Conservation (phyloP, 2,329 filamentous ascomycete species). For the Claviceps monticola region DNA sequence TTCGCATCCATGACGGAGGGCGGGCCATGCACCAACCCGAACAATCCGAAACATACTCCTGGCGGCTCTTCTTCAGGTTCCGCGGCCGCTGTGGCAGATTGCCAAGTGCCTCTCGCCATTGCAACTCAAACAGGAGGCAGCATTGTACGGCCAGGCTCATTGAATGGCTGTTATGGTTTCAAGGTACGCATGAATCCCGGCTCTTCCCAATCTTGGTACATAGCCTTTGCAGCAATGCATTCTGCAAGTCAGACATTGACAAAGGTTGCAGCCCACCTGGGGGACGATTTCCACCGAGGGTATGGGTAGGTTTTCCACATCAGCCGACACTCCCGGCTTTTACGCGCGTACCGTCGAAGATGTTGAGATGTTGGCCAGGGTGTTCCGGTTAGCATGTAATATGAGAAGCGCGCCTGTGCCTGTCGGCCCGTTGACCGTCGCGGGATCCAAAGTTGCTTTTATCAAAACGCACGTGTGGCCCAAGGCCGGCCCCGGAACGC, state of each 20-base stretch:
- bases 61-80: constrained; percentile 57
- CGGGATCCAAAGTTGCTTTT: constrained; percentile 39
- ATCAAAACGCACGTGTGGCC: constrained; percentile 39
- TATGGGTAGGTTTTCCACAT: constrained; percentile 42
- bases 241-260: background rate
- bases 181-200: constrained; percentile 22
- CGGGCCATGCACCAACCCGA: constrained; percentile 47
- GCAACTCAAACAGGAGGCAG: constrained; percentile 56
- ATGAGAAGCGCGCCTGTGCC: constrained; percentile 26
- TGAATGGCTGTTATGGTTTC: constrained; percentile 49
- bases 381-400: constrained; percentile 36
- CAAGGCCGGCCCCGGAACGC: constrained; percentile 29
- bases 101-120: constrained; percentile 44
- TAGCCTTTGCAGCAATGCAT: background rate
- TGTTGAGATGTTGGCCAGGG: constrained; percentile 38
- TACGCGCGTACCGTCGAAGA: constrained; percentile 45
- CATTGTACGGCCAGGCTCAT: constrained; percentile 49
- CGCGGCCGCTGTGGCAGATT: constrained; percentile 50
- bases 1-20: constrained; percentile 44
- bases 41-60: constrained; percentile 49
- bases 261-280: constrained; percentile 38
- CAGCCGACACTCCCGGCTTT: constrained; percentile 48
- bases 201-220: too few relatives aligned
- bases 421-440: constrained; percentile 19
- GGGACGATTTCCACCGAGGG: constrained; percentile 48